Conservation (phyloP, 192 early-diverging fungal species). For the Coemansia sp. region DNA sequence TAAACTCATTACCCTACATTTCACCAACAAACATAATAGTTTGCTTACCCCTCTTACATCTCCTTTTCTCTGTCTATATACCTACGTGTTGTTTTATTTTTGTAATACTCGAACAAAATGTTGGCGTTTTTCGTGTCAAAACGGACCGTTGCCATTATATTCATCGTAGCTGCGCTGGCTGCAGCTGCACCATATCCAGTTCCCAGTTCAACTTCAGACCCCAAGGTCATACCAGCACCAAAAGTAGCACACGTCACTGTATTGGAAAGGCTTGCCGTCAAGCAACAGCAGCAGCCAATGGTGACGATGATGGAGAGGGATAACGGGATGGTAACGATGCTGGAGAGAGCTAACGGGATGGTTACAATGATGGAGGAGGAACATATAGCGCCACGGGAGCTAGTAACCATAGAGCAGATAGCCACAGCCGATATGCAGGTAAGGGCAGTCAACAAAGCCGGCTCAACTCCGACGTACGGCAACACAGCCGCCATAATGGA, state of each 20-base stretch:
- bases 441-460: background rate
- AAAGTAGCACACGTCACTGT: background rate
- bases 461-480: background rate
- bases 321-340: too few relatives aligned
- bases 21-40: background rate
- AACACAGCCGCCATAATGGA: slow-evolving; percentile 1
- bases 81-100: background rate
- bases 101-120: background rate
- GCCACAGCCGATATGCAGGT: background rate
- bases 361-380: too few relatives aligned
- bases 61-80: background rate
- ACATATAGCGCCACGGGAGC: too few relatives aligned
- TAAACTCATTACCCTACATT: background rate
- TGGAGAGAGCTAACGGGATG: too few relatives aligned
- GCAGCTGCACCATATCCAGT: background rate
- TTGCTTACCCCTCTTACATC: background rate
- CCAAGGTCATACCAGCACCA: background rate
- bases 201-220: background rate
- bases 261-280: background rate
- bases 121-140: background rate
- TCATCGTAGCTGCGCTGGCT: background rate
- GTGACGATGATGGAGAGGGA: background rate
- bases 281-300: background rate
- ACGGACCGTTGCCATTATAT: background rate
- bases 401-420: background rate